These are phyloP conservation scores for Chlorella sp. DNA, from an alignment of 139 green algal species.

Conservation along the genomic window DNA sequence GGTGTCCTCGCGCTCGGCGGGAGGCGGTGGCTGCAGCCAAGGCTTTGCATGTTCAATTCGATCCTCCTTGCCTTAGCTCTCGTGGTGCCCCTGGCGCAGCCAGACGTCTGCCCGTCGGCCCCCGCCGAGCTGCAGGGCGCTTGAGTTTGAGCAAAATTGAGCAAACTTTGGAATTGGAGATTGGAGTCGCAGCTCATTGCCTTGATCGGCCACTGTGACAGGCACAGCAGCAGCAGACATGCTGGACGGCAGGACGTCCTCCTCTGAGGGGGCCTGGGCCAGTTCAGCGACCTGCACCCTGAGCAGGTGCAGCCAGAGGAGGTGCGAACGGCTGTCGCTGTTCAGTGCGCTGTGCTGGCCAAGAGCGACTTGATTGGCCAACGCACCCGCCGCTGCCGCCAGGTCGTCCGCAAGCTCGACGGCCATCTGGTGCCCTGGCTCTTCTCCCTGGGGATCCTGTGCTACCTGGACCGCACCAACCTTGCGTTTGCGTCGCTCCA, in stretches of 20 bases:
- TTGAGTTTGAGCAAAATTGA: too few species aligned
- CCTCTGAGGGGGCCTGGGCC: not conserved
- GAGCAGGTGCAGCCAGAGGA: not conserved
- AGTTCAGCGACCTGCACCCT: not conserved
- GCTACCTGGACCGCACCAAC: conserved; percentile 80
- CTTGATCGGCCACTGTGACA: too few species aligned
- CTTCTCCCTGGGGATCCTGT: conserved; percentile 49
- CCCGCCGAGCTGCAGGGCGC: too few species aligned
- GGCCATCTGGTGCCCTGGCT: conserved; percentile 43
- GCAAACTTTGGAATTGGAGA: too few species aligned
- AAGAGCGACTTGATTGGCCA: not conserved
- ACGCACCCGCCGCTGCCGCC: not conserved
- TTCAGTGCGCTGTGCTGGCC: not conserved
- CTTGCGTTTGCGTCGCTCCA: conserved; percentile 74
- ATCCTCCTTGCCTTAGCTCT: too few species aligned
- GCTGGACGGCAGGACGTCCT: not conserved
- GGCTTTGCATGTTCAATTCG: too few species aligned
- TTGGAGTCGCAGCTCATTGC: too few species aligned
- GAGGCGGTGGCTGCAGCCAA: too few species aligned
- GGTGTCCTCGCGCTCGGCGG: not conserved
- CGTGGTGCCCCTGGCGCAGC: too few species aligned
- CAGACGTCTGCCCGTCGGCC: too few species aligned
- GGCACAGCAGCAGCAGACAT: too few species aligned
- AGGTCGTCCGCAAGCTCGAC: conserved; percentile 49
- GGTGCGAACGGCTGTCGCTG: not conserved